Percentiles rank a stretch among this genome's conserved stretches.
phyloP scores from a whole-genome alignment of 306 rosid species.

The Dryas alaskensis region DNA sequence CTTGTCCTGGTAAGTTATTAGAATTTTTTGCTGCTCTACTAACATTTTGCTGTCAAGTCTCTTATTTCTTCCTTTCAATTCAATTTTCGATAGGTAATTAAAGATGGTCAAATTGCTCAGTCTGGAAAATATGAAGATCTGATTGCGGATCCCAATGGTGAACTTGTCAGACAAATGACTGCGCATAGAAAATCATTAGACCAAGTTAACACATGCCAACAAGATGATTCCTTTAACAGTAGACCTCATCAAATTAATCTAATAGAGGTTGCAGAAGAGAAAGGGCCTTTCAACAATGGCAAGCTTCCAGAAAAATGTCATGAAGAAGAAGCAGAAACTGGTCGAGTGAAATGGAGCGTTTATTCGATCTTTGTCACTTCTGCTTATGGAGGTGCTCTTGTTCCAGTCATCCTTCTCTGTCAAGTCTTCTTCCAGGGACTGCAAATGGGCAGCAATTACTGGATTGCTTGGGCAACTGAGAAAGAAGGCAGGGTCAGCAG shows the following conservation, averaged over 20 bases:
- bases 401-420: conserved; percentile 81
- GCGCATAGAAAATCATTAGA: conserved; percentile 69
- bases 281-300: conserved; percentile 31
- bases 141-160: conserved; percentile 51
- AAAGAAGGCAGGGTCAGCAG: conserved; percentile 42
- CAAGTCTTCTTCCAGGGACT: conserved; percentile 76
- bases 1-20: conserved; percentile 57
- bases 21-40: conserved; percentile 8
- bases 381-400: conserved; percentile 76
- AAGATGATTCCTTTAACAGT: conserved; percentile 32
- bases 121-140: conserved; percentile 71
- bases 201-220: conserved; percentile 51
- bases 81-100: conserved; percentile 56
- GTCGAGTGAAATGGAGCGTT: conserved; percentile 85
- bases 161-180: conserved; percentile 71
- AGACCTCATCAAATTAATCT: conserved; percentile 43
- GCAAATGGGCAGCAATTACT: conserved; percentile 91
- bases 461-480: conserved; percentile 94
- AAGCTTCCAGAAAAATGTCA: conserved; percentile 37
- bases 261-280: conserved; percentile 57
- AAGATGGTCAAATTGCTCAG: conserved; percentile 66
- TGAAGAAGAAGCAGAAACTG: conserved; percentile 76
- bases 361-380: conserved; percentile 73
- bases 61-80: neutral
- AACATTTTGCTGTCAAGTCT: neutral